Evolutionary conservation across 176 grass and related monocot genomes (phyloP).

Genomic region (Zoysia pacifica): DNA sequence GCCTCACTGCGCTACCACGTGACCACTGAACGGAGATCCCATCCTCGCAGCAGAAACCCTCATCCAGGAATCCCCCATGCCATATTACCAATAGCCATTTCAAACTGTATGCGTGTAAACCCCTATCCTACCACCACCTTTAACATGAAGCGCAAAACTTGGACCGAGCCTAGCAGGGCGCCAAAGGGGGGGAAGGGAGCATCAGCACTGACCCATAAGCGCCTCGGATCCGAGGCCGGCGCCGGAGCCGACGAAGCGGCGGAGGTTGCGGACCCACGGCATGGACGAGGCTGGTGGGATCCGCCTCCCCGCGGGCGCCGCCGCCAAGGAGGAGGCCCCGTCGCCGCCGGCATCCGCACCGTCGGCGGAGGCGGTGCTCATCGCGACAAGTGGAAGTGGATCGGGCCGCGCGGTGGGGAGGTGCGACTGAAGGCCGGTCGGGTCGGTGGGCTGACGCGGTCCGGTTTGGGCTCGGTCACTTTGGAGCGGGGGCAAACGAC

Average conservation of each 20-base stretch:
- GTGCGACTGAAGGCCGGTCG: neutral
- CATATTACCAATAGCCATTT: too few relatives aligned
- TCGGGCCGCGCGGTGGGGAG: slow-evolving; percentile 33
- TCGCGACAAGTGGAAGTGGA: slow-evolving; percentile 27
- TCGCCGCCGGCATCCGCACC: slow-evolving; percentile 45
- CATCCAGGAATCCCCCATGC: too few relatives aligned
- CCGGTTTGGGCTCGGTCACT: neutral
- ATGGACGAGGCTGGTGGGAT: slow-evolving; percentile 85
- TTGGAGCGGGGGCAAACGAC: too few relatives aligned
- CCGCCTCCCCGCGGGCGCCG: slow-evolving; percentile 52
- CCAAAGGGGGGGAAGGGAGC: neutral
- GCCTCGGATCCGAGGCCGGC: slow-evolving; percentile 86
- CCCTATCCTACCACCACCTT: slow-evolving; percentile 28
- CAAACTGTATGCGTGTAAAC: too few relatives aligned
- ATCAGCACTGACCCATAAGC: slow-evolving; percentile 69
- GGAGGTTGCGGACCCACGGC: slow-evolving; percentile 93
- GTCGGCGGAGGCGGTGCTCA: slow-evolving; percentile 68
- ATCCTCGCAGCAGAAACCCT: too few relatives aligned
- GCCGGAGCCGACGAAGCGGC: slow-evolving; percentile 81
- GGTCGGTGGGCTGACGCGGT: slow-evolving; percentile 6
- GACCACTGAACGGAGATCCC: too few relatives aligned
- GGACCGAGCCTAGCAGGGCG: neutral
- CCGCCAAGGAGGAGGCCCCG: slow-evolving; percentile 36
- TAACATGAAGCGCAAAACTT: neutral
- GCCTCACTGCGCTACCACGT: too few relatives aligned